Percentiles rank a stretch among this genome's conserved stretches.
These are phyloP conservation scores for Linnemannia elongata DNA, from an alignment of 192 early-diverging fungal species.

Conservation along the genomic window DNA sequence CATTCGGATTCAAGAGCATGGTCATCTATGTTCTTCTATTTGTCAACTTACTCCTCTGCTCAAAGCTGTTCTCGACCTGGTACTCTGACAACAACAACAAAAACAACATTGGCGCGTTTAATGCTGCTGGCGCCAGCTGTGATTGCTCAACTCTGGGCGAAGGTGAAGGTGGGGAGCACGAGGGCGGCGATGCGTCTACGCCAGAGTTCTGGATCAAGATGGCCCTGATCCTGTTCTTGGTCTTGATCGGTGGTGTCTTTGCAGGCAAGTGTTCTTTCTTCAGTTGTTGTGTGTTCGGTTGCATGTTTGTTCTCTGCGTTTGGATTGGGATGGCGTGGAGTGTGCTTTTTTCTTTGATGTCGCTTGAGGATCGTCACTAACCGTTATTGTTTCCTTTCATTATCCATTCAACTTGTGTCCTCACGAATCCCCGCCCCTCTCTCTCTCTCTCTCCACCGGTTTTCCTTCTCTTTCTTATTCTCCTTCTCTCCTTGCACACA, in stretches of 20 bases:
- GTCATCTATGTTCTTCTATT: slow-evolving; percentile 46
- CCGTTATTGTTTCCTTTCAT: slow-evolving; percentile 1
- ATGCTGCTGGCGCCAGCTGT: not conserved
- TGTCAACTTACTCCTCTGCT: slow-evolving; percentile 32
- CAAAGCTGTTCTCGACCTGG: slow-evolving; percentile 32
- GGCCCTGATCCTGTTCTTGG: slow-evolving; percentile 69
- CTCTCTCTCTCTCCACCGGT: not conserved
- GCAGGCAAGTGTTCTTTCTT: slow-evolving; percentile 66
- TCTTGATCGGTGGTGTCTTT: slow-evolving; percentile 84
- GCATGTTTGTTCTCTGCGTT: not conserved
- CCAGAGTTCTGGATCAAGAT: slow-evolving; percentile 64
- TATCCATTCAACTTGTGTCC: slow-evolving; percentile 12
- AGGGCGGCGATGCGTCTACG: slow-evolving; percentile 28
- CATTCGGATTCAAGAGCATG: slow-evolving; percentile 40
- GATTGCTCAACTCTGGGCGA: not conserved
- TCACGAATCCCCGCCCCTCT: slow-evolving; percentile 4
- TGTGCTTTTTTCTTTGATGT: not conserved
- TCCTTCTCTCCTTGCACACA: not conserved
- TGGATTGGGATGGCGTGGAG: not conserved
- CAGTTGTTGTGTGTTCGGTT: not conserved
- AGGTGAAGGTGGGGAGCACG: slow-evolving; percentile 3
- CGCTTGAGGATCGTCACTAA: not conserved
- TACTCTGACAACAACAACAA: not conserved
- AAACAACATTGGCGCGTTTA: not conserved
- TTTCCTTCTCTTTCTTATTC: not conserved